A percentile compares a stretch with the other conserved stretches of the same genome.
Conservation (phyloP, 495 filamentous ascomycete genomes). For the Hypoxylon cercidicola region DNA sequence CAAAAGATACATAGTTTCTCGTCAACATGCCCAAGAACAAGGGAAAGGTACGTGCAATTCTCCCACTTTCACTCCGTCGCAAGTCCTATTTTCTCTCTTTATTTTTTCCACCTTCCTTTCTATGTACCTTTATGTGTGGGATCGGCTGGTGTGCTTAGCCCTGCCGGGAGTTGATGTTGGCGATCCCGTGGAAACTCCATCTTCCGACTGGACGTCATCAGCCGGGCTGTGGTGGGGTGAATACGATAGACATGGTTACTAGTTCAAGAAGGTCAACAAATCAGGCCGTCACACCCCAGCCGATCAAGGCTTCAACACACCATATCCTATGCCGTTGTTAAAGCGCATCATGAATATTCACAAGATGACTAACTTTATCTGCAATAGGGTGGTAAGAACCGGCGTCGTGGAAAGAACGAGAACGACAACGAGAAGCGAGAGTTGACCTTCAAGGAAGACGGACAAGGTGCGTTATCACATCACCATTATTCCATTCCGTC, state of each 20-base stretch:
- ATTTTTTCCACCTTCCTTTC: constrained; percentile 6
- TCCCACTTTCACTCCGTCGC: constrained; percentile 37
- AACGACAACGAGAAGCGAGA: constrained; percentile 99
- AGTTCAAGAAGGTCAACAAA: background rate
- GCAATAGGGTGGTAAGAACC: constrained; percentile 95
- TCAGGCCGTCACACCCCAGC: constrained; percentile 11
- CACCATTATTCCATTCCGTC: background rate
- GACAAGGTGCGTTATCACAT: constrained; percentile 71
- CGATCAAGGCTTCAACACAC: constrained; percentile 8
- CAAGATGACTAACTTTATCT: constrained; percentile 25
- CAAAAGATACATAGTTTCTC: constrained; percentile 9
- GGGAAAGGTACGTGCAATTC: constrained; percentile 79
- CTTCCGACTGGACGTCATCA: constrained; percentile 9
- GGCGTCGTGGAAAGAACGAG: constrained; percentile 99
- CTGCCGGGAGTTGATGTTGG: background rate
- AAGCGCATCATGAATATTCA: constrained; percentile 4
- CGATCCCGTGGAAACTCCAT: background rate
- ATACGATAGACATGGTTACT: background rate
- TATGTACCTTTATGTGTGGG: constrained; percentile 5
- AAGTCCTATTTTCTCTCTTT: constrained; percentile 23
- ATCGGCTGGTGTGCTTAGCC: constrained; percentile 13
- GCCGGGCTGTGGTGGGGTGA: constrained; percentile 1
- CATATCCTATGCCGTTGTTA: constrained; percentile 16
- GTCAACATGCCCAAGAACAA: constrained; percentile 95
- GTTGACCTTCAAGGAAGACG: constrained; percentile 98